phyloP scores from a whole-genome alignment of 2,329 filamentous ascomycete genomes.

The Xylariaceae sp. region DNA sequence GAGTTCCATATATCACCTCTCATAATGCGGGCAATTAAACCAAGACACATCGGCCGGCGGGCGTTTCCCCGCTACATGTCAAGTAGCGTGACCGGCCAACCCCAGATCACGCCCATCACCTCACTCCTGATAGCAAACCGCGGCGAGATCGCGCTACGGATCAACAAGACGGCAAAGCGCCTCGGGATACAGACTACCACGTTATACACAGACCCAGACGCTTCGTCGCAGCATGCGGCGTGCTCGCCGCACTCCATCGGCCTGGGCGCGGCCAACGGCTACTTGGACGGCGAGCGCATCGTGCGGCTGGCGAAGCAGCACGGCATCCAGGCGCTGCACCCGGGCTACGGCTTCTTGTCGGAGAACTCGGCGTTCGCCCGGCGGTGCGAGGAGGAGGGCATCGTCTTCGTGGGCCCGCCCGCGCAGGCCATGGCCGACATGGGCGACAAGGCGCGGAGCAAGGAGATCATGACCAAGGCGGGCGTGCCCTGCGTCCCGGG shows the following conservation, averaged over 20 bases:
- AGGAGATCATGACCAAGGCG: conserved; percentile 95
- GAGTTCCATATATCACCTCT: neutral
- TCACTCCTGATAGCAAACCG: conserved; percentile 95
- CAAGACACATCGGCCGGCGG: conserved; percentile 44
- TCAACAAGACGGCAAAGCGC: conserved; percentile 78
- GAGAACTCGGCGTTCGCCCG: conserved; percentile 90
- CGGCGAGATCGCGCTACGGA: conserved; percentile 92
- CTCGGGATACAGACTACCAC: conserved; percentile 92
- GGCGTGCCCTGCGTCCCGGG: conserved; percentile 94
- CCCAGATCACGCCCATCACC: conserved; percentile 48
- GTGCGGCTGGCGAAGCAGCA: conserved; percentile 80
- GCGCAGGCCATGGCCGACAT: conserved; percentile 72
- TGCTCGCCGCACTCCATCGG: conserved; percentile 79
- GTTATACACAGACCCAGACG: conserved; percentile 90
- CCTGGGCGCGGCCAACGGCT: conserved; percentile 76
- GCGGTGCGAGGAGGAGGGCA: conserved; percentile 80
- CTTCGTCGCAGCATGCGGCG: conserved; percentile 78
- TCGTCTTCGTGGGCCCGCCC: conserved; percentile 92
- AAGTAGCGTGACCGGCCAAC: conserved; percentile 28
- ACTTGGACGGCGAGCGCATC: conserved; percentile 90
- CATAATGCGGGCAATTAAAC: conserved; percentile 52
- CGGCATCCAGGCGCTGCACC: conserved; percentile 86
- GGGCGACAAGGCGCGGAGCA: conserved; percentile 63
- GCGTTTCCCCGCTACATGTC: conserved; percentile 37
- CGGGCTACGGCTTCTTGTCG: conserved; percentile 91